Evolutionary conservation across 2,329 filamentous ascomycete genomes (phyloP), one percentile per base, ranked within the genome.

Genomic region (Arachnopeziza araneosa): DNA sequence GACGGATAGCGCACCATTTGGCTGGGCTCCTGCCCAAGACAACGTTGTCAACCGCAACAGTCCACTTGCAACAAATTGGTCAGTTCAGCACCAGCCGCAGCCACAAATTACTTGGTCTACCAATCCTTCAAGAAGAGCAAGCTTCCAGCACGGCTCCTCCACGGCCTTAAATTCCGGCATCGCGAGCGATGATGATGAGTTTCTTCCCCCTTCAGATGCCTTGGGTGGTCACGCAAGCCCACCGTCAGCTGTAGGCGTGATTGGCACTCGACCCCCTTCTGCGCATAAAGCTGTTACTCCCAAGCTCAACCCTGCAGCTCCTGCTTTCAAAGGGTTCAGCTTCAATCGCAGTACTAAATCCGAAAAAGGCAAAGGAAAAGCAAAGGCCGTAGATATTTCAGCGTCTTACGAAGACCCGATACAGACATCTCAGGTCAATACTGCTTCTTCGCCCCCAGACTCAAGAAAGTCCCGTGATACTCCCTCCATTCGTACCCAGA

Each of bases 291-390:
- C 76, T 56, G 70, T 79, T 50, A 78, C 86, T 75, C 68, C 85
- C 53, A 81, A 82, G 67, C 80, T 98, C 26, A 98, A 99, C 69
- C 95, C 95, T 8, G 84, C 90, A 7, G 95, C 93, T 0, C 93
- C 93, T 9, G 90, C 89, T 0, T 98, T 98, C 72, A 93, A 89
- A 75, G 87, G 82, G 12, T 60, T 65, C 10, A 82, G 86, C 48
- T 84, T 95, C 60, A 83, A 86, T 67, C 78, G 80, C 4, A 56
- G 58, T 24, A 72, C 72, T 30, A 78, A 76, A 63, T 66, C 70
- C 19, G 67, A 68, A 23, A 71, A 64, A 66, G 71, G 71, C 17
- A 80, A 77, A 64, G 74, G 75, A 44, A 77, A 75, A 61, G 75
- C 62, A 24, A 68, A 75, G 67, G 63, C 75, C 63, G 74, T 73